Conservation (phyloP, 1,284 basidiomycete genomes). For the Trichosporon sp. region DNA sequence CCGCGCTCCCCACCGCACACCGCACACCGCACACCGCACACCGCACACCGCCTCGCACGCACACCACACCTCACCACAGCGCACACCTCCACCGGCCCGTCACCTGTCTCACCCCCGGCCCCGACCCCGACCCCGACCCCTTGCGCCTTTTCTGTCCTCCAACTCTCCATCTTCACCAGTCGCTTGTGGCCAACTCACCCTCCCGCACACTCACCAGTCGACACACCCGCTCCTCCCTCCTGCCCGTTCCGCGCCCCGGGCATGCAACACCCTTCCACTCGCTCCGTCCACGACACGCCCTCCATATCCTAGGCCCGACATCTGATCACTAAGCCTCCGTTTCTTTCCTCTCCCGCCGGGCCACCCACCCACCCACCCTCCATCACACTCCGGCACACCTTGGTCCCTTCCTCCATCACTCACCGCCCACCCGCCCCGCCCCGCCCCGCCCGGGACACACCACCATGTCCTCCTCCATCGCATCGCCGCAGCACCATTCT, state of each 20-base stretch:
- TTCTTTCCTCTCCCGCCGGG: neutral
- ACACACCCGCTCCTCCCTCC: no score
- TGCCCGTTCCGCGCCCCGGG: no score
- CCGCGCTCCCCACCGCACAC: no score
- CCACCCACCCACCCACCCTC: neutral
- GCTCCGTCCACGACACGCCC: neutral
- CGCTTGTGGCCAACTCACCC: neutral
- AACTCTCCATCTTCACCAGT: neutral
- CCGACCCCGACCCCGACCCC: neutral
- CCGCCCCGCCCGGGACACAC: neutral
- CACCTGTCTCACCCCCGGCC: neutral
- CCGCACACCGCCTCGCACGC: neutral
- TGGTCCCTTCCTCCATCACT: neutral
- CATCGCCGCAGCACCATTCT: conserved; percentile 7
- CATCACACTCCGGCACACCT: neutral
- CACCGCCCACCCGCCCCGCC: neutral
- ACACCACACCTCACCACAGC: no score
- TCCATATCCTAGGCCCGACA: neutral
- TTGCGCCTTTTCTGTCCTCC: neutral
- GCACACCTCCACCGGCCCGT: neutral
- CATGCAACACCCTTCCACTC: neutral
- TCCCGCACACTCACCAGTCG: no score
- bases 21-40: neutral
- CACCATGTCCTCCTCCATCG: conserved; percentile 15
- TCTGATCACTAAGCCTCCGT: neutral